A percentile compares a stretch with the other conserved stretches of the same genome.
These are phyloP conservation scores for Penicillium sp. DNA, from an alignment of 2,329 filamentous ascomycete genomes.

Conservation along the genomic window DNA sequence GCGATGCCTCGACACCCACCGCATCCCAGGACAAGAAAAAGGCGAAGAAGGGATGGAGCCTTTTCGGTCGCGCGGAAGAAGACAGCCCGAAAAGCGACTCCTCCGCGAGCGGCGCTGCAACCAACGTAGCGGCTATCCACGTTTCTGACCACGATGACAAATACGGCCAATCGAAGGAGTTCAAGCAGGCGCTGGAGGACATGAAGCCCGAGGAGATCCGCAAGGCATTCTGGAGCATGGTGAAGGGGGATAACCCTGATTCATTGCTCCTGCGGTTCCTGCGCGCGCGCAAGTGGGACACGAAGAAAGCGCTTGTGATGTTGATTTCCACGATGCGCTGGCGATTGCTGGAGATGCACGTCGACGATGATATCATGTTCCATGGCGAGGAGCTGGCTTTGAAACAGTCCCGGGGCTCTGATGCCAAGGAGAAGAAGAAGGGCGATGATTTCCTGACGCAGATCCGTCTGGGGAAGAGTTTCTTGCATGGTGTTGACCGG, in stretches of 20 bases:
- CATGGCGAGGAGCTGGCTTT: conserved; percentile 69
- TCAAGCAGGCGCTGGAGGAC: conserved; percentile 73
- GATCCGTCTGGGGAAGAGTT: conserved; percentile 86
- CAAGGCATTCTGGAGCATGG: conserved; percentile 82
- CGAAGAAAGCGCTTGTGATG: conserved; percentile 91
- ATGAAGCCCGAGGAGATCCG: conserved; percentile 75
- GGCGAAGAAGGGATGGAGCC: conserved; percentile 66
- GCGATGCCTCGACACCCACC: conserved; percentile 21
- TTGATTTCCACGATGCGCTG: conserved; percentile 90
- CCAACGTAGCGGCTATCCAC: conserved; percentile 36
- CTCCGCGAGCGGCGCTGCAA: conserved; percentile 39
- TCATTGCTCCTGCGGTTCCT: conserved; percentile 76
- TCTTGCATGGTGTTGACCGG: conserved; percentile 82
- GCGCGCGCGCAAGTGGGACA: conserved; percentile 90
- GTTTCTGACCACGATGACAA: conserved; percentile 71
- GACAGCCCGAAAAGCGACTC: conserved; percentile 32
- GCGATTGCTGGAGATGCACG: conserved; percentile 75
- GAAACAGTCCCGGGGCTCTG: conserved; percentile 55
- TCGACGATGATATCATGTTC: conserved; percentile 82
- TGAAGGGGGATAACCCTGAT: conserved; percentile 93
- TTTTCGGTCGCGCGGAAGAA: conserved; percentile 57
- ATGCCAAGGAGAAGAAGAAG: conserved; percentile 62
- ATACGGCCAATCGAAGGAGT: conserved; percentile 84
- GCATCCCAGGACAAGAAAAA: conserved; percentile 53
- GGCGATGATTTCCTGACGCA: conserved; percentile 77